Base-by-base conservation (phyloP, 1,284 basidiomycete species). In the Trametes polyzona region DNA sequence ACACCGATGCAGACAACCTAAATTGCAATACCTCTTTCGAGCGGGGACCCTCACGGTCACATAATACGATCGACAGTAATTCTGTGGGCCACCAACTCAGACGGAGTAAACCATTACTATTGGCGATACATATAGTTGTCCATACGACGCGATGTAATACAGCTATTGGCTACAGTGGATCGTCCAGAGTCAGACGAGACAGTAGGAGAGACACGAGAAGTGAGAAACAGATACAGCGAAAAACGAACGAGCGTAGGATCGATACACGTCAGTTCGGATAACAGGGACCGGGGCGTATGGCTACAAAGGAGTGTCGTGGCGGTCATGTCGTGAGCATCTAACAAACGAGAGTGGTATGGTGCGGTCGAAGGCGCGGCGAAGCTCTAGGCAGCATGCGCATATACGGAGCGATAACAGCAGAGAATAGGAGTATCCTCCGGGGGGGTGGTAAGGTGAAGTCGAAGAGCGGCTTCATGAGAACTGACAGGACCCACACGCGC, bases 401-500 rank as follows among this genome's bases (percentile, higher is more conserved):
- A 30, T 23, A 30, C 26, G 2, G 41, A 16, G 23, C 17, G 21
- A 24, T 11, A 24, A 14, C 23, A 16, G 23, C 4, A 4, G 4
- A 16, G 23, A 24, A 26, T 1, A 24, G 14, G 33, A 35, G 33
- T 35, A n/a, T 35, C 7, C 12, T 14, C 11, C 6, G 33, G 14
- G 33, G n/a, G n/a, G 14, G 4, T 4, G 11, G 46, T 42, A 30
- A 52, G 4, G 48, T 23, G 36, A 19, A 24, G n/a, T n/a, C n/a
- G n/a, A n/a, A n/a, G n/a, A n/a, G n/a, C n/a, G n/a, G n/a, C n/a
- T n/a, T 55, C 40, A 55, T 14, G 39, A 24, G 50, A 67, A 68
- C 46, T 61, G 58, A 33, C 71, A 72, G 29, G 66, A 54, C 19
- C 70, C 62, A 30, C 71, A 72, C 14, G 65, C 68, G 42, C 60